Base-by-base conservation (phyloP, 139 green algal genomes). In the Chlamydomonas eustigma region DNA sequence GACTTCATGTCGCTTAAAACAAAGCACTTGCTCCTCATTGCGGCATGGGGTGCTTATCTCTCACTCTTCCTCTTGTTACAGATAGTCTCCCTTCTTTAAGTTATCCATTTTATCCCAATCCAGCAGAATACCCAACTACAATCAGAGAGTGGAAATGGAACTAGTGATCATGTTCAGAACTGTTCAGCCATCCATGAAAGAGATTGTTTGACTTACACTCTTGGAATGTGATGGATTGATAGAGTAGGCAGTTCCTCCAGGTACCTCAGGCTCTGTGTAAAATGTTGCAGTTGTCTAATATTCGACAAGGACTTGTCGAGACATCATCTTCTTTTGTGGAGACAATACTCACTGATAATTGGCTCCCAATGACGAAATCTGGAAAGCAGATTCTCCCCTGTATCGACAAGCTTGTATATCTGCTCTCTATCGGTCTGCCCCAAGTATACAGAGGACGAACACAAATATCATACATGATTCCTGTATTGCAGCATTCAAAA, bases 361-460 rank as follows among this genome's bases (percentile, higher is more conserved):
- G 81, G 81, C 81, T 86, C 81, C 81, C 81, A 86, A 71, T 86
- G 78, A n/a, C 74, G 74, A 74, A 86, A 86, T 3, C 81, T 63
- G 8, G 81, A 76, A 25, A 86, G 58, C 74, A 86, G 74, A 25
- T 83, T 71, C 74, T 86, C 81, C n/a, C 81, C 81, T 50, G 76
- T 77, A 70, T 86, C 77, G 18, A 86, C 63, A 22, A 65, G 44
- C 68, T 79, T 83, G 1, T 51, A 65, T 44, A 83, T 83, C 32
- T 86, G 30, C 63, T 76, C 77, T 3, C 81, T 73, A 71, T 83
- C 77, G 0, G 77, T 81, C 81, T 86, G 74, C 30, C 75, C n/a
- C 2, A 8, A 39, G 5, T 44, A 28, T 8, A 12, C 28, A 39
- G 28, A n/a, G 65, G 33, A 34, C 32, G 28, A 72, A 44, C 3